Evolutionary conservation across 257 asterid genomes (phyloP).

Genomic region (Fraxinus cuspidata): DNA sequence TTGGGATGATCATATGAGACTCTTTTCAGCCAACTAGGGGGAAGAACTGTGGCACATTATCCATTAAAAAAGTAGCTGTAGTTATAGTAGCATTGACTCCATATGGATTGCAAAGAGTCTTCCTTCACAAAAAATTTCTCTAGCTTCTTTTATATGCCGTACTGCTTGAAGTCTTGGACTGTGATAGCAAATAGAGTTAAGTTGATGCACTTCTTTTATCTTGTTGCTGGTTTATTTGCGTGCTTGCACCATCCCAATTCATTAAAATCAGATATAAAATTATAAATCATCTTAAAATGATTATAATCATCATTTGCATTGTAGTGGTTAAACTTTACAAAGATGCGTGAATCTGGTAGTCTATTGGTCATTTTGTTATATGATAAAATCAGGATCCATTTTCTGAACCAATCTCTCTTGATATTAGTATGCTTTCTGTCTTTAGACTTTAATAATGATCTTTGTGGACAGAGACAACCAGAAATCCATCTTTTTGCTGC

Average conservation of each 20-base stretch:
- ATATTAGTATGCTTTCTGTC: slow-evolving; percentile 12
- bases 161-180: background rate
- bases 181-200: background rate
- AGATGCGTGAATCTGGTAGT: background rate
- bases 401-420: background rate
- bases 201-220: too few relatives aligned
- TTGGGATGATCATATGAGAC: background rate
- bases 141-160: background rate
- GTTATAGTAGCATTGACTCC: background rate
- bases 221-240: background rate
- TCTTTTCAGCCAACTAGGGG: background rate
- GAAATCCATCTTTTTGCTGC: slow-evolving; percentile 98
- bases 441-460: slow-evolving; percentile 11
- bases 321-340: background rate
- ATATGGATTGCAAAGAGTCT: background rate
- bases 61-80: background rate
- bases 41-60: too few relatives aligned
- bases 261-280: too few relatives aligned
- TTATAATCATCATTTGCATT: background rate
- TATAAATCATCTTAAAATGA: too few relatives aligned
- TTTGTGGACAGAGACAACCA: slow-evolving; percentile 77
- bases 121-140: background rate
- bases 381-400: background rate
- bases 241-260: background rate
- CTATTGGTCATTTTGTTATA: background rate